Evolutionary conservation across 1,139 yeast species (phyloP).

Genomic region (Pichia sp.): DNA sequence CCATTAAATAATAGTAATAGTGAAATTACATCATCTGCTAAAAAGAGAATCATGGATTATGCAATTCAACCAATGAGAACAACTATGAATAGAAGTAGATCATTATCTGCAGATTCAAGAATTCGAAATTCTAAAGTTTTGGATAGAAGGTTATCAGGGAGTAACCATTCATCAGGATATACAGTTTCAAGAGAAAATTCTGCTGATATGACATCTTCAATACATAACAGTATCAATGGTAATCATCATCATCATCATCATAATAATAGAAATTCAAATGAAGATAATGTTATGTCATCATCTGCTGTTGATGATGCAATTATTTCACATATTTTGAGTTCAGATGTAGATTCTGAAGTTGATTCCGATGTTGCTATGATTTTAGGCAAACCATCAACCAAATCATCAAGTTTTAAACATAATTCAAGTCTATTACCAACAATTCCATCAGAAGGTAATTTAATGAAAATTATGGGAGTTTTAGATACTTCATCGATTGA

Average conservation of each 20-base stretch:
- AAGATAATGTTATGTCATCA: conserved; percentile 3
- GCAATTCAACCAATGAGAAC: conserved; percentile 13
- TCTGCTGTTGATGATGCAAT: conserved; percentile 6
- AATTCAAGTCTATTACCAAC: conserved; percentile 17
- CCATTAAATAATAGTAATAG: background rate
- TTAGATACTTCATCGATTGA: conserved; percentile 8
- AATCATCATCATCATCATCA: background rate
- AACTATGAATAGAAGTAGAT: conserved; percentile 13
- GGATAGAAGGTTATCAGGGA: conserved; percentile 12
- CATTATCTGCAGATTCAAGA: conserved; percentile 17
- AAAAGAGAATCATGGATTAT: conserved; percentile 12
- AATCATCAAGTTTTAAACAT: conserved; percentile 4
- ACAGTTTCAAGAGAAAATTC: conserved; percentile 8
- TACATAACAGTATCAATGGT: background rate
- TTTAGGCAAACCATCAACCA: background rate
- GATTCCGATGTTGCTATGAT: conserved; percentile 5
- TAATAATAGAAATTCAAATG: background rate
- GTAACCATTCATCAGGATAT: background rate
- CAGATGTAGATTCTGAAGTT: conserved; percentile 12
- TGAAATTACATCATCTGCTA: conserved; percentile 8
- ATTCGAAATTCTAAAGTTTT: conserved; percentile 7
- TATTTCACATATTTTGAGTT: conserved; percentile 10
- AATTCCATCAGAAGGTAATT: conserved; percentile 23
- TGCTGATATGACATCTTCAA: conserved; percentile 1
- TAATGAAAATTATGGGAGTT: conserved; percentile 17